phyloP scores from a whole-genome alignment of 1,139 yeast species.

The Saccharomycopsis hybrid region DNA sequence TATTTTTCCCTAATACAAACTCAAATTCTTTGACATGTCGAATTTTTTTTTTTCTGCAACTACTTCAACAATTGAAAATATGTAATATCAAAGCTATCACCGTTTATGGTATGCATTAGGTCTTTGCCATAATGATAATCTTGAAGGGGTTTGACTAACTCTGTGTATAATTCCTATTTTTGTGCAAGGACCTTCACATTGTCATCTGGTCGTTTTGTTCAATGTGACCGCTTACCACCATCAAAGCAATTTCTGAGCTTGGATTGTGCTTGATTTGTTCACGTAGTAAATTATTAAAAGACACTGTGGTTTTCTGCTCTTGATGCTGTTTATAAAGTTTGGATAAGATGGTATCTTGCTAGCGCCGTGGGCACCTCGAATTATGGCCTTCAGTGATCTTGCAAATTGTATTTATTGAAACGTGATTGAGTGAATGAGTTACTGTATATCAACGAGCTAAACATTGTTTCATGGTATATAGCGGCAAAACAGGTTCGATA shows the following conservation, averaged over 20 bases:
- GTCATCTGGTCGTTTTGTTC: slow-evolving; percentile 73
- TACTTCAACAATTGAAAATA: slow-evolving; percentile 48
- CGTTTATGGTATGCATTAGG: slow-evolving; percentile 52
- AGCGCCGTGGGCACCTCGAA: slow-evolving; percentile 91
- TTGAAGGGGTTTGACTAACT: slow-evolving; percentile 55
- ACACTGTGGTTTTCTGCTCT: slow-evolving; percentile 45
- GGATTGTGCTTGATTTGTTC: slow-evolving; percentile 46
- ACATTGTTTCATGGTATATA: too few species aligned
- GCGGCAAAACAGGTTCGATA: too few species aligned
- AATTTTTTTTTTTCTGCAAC: background rate
- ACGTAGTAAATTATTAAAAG: slow-evolving; percentile 82
- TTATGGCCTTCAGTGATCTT: slow-evolving; percentile 54
- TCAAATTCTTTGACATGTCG: too few species aligned
- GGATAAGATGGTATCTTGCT: slow-evolving; percentile 86
- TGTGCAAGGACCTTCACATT: slow-evolving; percentile 61
- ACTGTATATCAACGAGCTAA: too few species aligned
- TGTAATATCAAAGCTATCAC: slow-evolving; percentile 77
- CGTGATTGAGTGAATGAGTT: too few species aligned
- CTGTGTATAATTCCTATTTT: slow-evolving; percentile 57
- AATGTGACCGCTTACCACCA: slow-evolving; percentile 59
- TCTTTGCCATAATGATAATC: slow-evolving; percentile 51
- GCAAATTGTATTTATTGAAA: slow-evolving; percentile 1
- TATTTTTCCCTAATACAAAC: too few species aligned
- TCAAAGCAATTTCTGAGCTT: slow-evolving; percentile 48
- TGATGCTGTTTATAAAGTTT: slow-evolving; percentile 47